Evolutionary conservation across 2,329 filamentous ascomycete species (phyloP).

Genomic region (Dothiorella sarmentorum): DNA sequence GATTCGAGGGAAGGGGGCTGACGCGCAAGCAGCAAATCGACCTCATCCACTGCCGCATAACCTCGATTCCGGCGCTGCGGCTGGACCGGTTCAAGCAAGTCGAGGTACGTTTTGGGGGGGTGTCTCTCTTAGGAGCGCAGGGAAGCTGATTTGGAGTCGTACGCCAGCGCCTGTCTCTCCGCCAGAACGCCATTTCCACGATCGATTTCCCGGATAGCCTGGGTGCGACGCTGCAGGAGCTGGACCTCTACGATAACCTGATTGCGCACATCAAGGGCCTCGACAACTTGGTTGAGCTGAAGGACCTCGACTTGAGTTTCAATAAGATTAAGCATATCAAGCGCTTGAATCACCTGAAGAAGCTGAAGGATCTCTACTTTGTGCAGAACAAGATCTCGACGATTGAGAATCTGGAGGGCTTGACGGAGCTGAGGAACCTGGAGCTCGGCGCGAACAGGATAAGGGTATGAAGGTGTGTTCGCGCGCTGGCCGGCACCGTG

Average conservation of each 20-base stretch:
- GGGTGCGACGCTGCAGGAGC: conserved; percentile 67
- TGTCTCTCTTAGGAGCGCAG: neutral
- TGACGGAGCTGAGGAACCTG: conserved; percentile 73
- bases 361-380: conserved; percentile 82
- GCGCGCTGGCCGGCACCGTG: neutral
- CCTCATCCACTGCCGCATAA: conserved; percentile 80
- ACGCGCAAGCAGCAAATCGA: conserved; percentile 55
- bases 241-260: conserved; percentile 96
- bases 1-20: conserved; percentile 52
- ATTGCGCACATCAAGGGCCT: conserved; percentile 83
- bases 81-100: conserved; percentile 79
- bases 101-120: conserved; percentile 41
- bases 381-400: conserved; percentile 90
- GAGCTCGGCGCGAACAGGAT: conserved; percentile 93
- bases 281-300: conserved; percentile 72
- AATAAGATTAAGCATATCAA: conserved; percentile 99
- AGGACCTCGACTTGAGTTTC: conserved; percentile 85
- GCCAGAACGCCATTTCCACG: conserved; percentile 82
- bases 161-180: conserved; percentile 75
- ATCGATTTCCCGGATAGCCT: conserved; percentile 71
- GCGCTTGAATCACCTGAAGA: conserved; percentile 70
- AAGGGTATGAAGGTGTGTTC: conserved; percentile 39
- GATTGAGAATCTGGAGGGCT: conserved; percentile 78
- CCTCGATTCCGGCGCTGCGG: conserved; percentile 71
- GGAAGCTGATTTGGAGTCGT: neutral